Conservation (phyloP, 1,284 basidiomycete species). For the Thecaphora thlaspeos region DNA sequence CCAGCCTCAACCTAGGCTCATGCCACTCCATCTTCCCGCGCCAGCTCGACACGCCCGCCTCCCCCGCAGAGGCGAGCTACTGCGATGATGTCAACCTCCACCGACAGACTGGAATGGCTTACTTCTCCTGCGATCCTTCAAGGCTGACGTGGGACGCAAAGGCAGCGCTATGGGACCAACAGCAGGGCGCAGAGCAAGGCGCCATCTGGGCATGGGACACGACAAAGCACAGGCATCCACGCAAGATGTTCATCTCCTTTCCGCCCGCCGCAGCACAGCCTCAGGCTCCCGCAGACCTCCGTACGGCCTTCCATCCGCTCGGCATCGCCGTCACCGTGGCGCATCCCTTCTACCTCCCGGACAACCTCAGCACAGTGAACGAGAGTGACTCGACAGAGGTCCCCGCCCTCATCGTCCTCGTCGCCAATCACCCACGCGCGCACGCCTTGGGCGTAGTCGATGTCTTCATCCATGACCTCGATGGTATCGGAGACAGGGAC, state of each 20-base stretch:
- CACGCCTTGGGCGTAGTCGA: conserved; percentile 25
- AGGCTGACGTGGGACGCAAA: conserved; percentile 39
- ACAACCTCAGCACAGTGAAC: background rate
- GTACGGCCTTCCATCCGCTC: conserved; percentile 32
- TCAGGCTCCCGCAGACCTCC: conserved; percentile 20
- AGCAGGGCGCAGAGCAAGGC: conserved; percentile 14
- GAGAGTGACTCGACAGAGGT: conserved; percentile 13
- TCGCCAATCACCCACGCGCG: conserved; percentile 35
- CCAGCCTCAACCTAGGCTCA: conserved; percentile 23
- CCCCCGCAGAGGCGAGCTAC: conserved; percentile 27
- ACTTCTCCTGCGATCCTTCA: conserved; percentile 40
- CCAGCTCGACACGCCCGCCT: conserved; percentile 20
- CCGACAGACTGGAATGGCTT: conserved; percentile 28
- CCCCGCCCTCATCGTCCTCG: conserved; percentile 26
- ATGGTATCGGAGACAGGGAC: conserved; percentile 22
- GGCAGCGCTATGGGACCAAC: conserved; percentile 22
- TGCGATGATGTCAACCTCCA: conserved; percentile 44
- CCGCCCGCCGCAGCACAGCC: conserved; percentile 22
- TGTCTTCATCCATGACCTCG: conserved; percentile 39
- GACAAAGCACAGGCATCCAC: conserved; percentile 10
- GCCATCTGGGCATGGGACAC: conserved; percentile 44
- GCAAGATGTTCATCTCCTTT: conserved; percentile 25
- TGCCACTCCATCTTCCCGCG: conserved; percentile 16
- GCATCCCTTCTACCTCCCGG: conserved; percentile 21
- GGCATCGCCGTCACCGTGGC: conserved; percentile 30